These are phyloP conservation scores for Pichia kluyveri DNA, from an alignment of 805 yeast species.

Conservation along the genomic window DNA sequence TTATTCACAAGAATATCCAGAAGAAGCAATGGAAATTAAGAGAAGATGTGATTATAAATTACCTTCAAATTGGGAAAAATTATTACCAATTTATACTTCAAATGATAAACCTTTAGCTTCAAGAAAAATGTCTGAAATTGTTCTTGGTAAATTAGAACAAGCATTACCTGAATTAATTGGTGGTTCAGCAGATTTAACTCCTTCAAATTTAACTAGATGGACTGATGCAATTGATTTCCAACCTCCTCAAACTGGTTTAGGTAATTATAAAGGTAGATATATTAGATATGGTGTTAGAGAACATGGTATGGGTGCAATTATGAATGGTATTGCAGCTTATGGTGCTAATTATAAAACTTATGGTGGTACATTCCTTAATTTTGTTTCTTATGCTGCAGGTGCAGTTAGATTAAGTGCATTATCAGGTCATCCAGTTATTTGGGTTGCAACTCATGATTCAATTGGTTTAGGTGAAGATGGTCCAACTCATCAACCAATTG, in stretches of 20 bases:
- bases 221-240: constrained; percentile 84
- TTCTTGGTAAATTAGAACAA: constrained; percentile 51
- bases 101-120: constrained; percentile 81
- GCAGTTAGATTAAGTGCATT: constrained; percentile 79
- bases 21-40: constrained; percentile 64
- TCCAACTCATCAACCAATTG: constrained; percentile 91
- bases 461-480: constrained; percentile 91
- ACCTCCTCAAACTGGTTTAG: constrained; percentile 64
- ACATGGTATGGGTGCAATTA: constrained; percentile 98
- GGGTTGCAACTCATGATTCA: constrained; percentile 88
- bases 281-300: constrained; percentile 98
- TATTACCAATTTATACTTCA: constrained; percentile 73
- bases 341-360: constrained; percentile 80
- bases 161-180: constrained; percentile 84
- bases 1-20: constrained; percentile 66
- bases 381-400: constrained; percentile 76
- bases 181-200: constrained; percentile 98
- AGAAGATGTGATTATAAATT: constrained; percentile 73
- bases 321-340: constrained; percentile 93
- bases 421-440: constrained; percentile 73
- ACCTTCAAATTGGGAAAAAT: constrained; percentile 73
- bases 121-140: constrained; percentile 86
- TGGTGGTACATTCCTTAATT: constrained; percentile 98
- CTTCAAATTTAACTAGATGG: constrained; percentile 92
- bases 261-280: constrained; percentile 87